Conservation (phyloP, 192 early-diverging fungal species). For the Coemansia sp. region DNA sequence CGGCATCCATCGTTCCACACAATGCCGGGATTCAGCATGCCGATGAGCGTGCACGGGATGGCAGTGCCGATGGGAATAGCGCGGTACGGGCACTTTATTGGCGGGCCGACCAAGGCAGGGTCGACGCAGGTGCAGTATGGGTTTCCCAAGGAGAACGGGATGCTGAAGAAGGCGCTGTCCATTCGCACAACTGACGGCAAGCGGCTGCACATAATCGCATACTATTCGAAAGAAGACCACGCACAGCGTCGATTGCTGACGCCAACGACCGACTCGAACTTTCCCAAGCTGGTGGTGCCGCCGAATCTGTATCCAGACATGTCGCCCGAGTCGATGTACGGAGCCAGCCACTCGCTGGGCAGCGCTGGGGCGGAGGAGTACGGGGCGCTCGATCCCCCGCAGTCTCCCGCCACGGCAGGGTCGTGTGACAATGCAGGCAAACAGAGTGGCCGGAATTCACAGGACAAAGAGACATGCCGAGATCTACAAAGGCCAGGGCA, state of each 20-base stretch:
- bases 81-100: slow-evolving; percentile 55
- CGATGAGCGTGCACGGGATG: slow-evolving; percentile 38
- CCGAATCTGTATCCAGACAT: slow-evolving; percentile 86
- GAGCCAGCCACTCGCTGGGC: slow-evolving; percentile 40
- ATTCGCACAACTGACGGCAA: slow-evolving; percentile 78
- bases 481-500: slow-evolving; percentile 15
- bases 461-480: slow-evolving; percentile 2
- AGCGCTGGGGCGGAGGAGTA: neutral
- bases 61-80: slow-evolving; percentile 54
- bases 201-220: slow-evolving; percentile 85
- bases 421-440: neutral
- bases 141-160: slow-evolving; percentile 70
- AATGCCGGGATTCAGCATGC: slow-evolving; percentile 43
- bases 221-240: slow-evolving; percentile 81
- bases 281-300: slow-evolving; percentile 68
- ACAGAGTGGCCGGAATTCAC: slow-evolving; percentile 5
- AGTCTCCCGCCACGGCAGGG: slow-evolving; percentile 5
- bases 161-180: slow-evolving; percentile 87
- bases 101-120: slow-evolving; percentile 54
- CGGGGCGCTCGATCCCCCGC: slow-evolving; percentile 11
- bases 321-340: slow-evolving; percentile 55
- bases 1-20: slow-evolving; percentile 50
- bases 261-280: slow-evolving; percentile 65
- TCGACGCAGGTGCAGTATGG: slow-evolving; percentile 55
- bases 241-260: slow-evolving; percentile 63